phyloP scores from a whole-genome alignment of 176 grass and related monocot genomes.

The Thalia dealbata region DNA sequence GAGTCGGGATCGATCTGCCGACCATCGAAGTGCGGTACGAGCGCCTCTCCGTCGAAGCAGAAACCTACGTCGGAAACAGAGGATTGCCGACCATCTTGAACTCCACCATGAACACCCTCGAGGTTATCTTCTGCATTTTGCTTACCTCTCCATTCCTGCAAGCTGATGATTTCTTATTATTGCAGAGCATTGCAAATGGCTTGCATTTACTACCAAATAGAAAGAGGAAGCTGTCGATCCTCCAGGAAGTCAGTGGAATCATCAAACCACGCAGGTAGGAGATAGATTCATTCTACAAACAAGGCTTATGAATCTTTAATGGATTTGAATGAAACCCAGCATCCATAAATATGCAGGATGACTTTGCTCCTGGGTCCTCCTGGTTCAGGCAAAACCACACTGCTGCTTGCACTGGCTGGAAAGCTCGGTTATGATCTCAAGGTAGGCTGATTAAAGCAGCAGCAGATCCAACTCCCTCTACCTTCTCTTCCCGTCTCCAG shows the following conservation, averaged over 20 bases:
- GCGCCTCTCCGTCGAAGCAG: constrained; percentile 45
- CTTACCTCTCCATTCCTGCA: too few species aligned
- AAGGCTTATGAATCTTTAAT: too few species aligned
- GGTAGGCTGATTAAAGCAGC: too few species aligned
- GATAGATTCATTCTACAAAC: too few species aligned
- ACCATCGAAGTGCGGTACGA: constrained; percentile 64
- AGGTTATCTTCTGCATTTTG: too few species aligned
- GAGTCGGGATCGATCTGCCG: constrained; percentile 55
- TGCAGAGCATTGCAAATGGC: not conserved
- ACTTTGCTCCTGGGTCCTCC: constrained; percentile 73
- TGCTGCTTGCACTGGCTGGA: constrained; percentile 62
- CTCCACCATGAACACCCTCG: constrained; percentile 42
- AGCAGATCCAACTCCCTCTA: not conserved
- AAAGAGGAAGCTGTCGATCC: constrained; percentile 39
- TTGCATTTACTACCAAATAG: constrained; percentile 12
- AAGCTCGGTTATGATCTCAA: constrained; percentile 40
- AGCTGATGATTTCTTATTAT: not conserved
- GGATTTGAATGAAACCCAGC: too few species aligned
- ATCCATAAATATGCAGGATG: constrained; percentile 54
- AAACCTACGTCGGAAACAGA: constrained; percentile 52
- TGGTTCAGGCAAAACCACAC: constrained; percentile 54
- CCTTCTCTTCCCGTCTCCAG: too few species aligned
- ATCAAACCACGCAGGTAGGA: constrained; percentile 62
- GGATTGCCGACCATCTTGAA: constrained; percentile 52
- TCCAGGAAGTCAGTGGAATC: constrained; percentile 61